Percentiles rank a stretch among this genome's conserved stretches.
Evolutionary conservation across 2,329 filamentous ascomycete species (phyloP).

Genomic region (Colletotrichum somersetense): DNA sequence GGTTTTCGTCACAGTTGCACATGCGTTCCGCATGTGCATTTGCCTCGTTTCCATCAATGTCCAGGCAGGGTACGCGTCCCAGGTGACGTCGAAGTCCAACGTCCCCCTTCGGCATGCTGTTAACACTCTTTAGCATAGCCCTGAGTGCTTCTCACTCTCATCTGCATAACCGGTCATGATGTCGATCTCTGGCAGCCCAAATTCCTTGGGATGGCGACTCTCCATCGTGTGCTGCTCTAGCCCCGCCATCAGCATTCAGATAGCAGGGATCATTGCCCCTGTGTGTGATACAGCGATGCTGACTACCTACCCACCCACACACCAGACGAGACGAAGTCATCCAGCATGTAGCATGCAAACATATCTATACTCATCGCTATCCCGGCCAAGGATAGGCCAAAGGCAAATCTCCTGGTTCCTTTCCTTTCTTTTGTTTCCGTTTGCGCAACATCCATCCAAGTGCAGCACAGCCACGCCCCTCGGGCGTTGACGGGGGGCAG

Average conservation of each 20-base stretch:
- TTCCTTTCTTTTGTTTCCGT: background rate
- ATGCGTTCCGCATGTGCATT: slow-evolving; percentile 26
- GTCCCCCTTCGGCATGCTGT: background rate
- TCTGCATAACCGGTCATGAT: background rate
- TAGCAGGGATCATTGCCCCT: slow-evolving; percentile 27
- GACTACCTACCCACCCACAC: slow-evolving; percentile 7
- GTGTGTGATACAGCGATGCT: slow-evolving; percentile 8
- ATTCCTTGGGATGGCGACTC: slow-evolving; percentile 32
- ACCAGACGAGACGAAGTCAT: slow-evolving; percentile 14
- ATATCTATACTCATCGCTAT: background rate
- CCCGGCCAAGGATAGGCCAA: background rate
- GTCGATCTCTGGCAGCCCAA: slow-evolving; percentile 12
- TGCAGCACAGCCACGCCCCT: slow-evolving; percentile 1
- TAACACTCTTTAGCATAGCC: slow-evolving; percentile 13
- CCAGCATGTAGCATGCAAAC: slow-evolving; percentile 2
- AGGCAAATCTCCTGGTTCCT: background rate
- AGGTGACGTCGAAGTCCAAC: slow-evolving; percentile 3
- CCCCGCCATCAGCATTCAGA: slow-evolving; percentile 15
- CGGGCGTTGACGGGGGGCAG: background rate
- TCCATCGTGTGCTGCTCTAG: background rate
- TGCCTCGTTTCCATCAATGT: slow-evolving; percentile 21
- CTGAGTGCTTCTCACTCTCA: background rate
- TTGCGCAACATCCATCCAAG: background rate
- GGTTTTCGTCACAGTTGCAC: slow-evolving; percentile 34
- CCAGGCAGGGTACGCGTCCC: slow-evolving; percentile 16